These are phyloP conservation scores for Aspergillus flavus DNA, from an alignment of 2,329 filamentous ascomycete genomes.

Conservation along the genomic window DNA sequence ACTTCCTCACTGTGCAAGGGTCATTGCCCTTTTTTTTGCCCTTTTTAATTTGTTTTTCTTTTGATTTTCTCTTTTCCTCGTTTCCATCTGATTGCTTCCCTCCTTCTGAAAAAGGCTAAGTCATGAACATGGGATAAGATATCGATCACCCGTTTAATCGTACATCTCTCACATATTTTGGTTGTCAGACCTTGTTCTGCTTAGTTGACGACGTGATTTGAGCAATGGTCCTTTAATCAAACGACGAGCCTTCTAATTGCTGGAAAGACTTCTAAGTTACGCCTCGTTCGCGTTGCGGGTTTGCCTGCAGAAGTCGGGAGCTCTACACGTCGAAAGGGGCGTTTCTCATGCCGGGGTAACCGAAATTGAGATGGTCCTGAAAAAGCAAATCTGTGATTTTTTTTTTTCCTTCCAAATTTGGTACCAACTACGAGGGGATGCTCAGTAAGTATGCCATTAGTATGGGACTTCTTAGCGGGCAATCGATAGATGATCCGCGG, in stretches of 20 bases:
- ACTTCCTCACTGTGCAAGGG: background rate
- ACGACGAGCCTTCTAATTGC: conserved; percentile 9
- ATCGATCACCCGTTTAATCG: conserved; percentile 2
- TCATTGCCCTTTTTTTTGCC: background rate
- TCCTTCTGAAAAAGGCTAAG: background rate
- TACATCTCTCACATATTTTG: conserved; percentile 9
- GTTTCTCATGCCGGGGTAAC: background rate
- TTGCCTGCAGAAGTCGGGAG: conserved; percentile 6
- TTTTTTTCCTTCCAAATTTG: background rate
- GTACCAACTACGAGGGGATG: background rate
- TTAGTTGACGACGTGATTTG: conserved; percentile 1
- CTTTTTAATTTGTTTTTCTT: background rate
- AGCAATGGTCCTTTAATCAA: conserved; percentile 11
- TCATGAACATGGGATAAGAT: background rate
- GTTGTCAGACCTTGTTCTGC: conserved; percentile 7
- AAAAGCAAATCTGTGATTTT: conserved; percentile 1
- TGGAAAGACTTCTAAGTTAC: conserved; percentile 10
- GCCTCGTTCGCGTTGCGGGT: conserved; percentile 10
- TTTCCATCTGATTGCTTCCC: background rate
- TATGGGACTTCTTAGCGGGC: background rate
- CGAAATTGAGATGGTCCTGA: conserved; percentile 2
- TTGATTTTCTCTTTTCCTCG: background rate
- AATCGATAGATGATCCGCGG: conserved; percentile 3
- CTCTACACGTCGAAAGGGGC: conserved; percentile 12
- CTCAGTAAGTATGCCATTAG: background rate